Base-by-base conservation (phyloP, 345 rosid species). In the Populus deltoides region DNA sequence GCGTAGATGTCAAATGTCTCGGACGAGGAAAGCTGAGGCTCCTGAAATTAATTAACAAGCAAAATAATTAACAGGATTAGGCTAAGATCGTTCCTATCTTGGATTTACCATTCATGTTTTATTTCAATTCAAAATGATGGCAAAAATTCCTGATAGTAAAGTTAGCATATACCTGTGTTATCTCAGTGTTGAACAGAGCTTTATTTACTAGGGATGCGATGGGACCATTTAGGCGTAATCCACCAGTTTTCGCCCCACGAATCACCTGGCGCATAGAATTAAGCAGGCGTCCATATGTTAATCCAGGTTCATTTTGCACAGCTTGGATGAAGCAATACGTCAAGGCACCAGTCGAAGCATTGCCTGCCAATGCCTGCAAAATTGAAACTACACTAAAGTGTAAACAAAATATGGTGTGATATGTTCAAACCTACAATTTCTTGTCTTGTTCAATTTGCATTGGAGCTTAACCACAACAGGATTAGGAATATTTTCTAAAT, bases 251-350 rank as follows among this genome's bases (percentile, higher is more conserved):
- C 7, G 91, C 89, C 16, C 83, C 82, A 4, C 87, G 89, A 75
- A 90, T 81, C 0, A 89, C 81, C 17, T 51, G 72, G 35, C 88
- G 82, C 91, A 94, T 90, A 31, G 89, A 76, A 41, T 35, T 83
- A 69, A 93, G 90, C 74, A 94, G 74, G 49, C 79, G 84, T 3
- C 95, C 95, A 8, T 94, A 93, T 0, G 94, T 90, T 8, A 88
- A 78, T 43, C 87, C 85, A 0, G 90, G 90, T 53, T 90, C 92
- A 5, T 83, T 89, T 66, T 86, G 84, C 76, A 93, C 84, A 5
- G 95, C 90, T 66, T 92, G 90, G 43, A 93, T 90, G 83, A 94
- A 93, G 88, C 92, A 87, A 73, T 85, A 90, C 6, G 97, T 94
- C 90, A 90, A 74, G 20, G 94, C 97, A 33, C 97, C 98, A 0